Evolutionary conservation across 179 eudicot genomes (phyloP), one percentile per base, ranked within the genome.

Genomic region (Dionaea muscipula): DNA sequence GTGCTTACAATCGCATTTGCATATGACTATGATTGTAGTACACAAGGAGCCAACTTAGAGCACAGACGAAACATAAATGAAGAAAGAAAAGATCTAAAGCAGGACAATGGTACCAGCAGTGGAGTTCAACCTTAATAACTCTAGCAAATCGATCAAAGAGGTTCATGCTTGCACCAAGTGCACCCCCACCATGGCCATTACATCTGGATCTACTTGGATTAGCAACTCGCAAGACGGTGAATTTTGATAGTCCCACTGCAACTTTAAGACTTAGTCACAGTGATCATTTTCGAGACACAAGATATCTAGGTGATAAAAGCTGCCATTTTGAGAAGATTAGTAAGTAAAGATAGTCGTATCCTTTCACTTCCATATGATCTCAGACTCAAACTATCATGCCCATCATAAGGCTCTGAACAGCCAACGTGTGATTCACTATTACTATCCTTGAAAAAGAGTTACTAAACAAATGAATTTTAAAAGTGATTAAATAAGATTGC

Each of bases 111-210:
- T 31, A 31, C 38, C 27, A 62, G 59, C 13, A 17, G 26, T 2
- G 33, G 43, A 59, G 40, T 48, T 60, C 74, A 54, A 91, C 98
- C 98, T 91, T 91, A 45, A 91, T 71, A 53, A 91, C 98, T 76
- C 98, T 77, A 60, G 98, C 93, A 69, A 91, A 80, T 48, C 98
- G 82, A 73, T 81, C 91, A 72, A 91, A 91, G 15, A 86, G 87
- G 75, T 84, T 91, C 86, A 72, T 78, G 48, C 49, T 82, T 55
- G 71, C 55, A 70, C 74, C 75, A 57, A 80, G 76, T 53, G 78
- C 69, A 69, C 94, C 83, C 36, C 83, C 78, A 38, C 81, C 77
- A 57, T 15, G 78, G 59, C 78, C 67, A 44, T 73, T 77, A 67
- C 79, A 69, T 65, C 78, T 71, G 59, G 76, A 51, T 71, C 73